Evolutionary conservation across 2,329 filamentous ascomycete species (phyloP).

Genomic region (Ceratocystis ficicola): DNA sequence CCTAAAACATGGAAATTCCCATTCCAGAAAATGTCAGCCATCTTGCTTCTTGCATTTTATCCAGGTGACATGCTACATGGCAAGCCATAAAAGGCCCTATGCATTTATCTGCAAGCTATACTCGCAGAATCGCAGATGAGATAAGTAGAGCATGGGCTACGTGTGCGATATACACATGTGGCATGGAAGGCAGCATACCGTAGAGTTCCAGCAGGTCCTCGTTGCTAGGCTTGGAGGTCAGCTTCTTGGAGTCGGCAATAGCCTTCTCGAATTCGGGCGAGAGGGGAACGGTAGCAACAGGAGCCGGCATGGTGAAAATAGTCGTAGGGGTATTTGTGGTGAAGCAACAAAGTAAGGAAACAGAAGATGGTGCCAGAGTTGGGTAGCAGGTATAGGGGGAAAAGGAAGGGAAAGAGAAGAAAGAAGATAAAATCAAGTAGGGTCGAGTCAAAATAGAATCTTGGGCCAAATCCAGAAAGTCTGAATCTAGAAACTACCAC

Average conservation of each 20-base stretch:
- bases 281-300: constrained; percentile 23
- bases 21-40: constrained; percentile 2
- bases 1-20: constrained; percentile 29
- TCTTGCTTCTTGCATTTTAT: neutral
- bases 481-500: neutral
- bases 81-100: neutral
- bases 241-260: constrained; percentile 52
- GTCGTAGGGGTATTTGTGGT: constrained; percentile 17
- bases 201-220: constrained; percentile 54
- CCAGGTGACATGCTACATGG: neutral
- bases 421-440: neutral
- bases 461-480: neutral
- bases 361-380: neutral
- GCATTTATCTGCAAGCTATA: no score
- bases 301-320: constrained; percentile 30
- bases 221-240: constrained; percentile 51
- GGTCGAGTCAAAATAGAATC: no score
- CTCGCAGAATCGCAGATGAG: no score
- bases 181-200: constrained; percentile 32
- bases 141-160: no score
- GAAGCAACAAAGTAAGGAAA: neutral
- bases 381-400: neutral
- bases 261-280: constrained; percentile 44
- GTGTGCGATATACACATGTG: no score
- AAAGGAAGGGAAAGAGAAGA: constrained; percentile 8